These are phyloP conservation scores for Endocarpon pusillum DNA, from an alignment of 495 filamentous ascomycete species.

Conservation along the genomic window DNA sequence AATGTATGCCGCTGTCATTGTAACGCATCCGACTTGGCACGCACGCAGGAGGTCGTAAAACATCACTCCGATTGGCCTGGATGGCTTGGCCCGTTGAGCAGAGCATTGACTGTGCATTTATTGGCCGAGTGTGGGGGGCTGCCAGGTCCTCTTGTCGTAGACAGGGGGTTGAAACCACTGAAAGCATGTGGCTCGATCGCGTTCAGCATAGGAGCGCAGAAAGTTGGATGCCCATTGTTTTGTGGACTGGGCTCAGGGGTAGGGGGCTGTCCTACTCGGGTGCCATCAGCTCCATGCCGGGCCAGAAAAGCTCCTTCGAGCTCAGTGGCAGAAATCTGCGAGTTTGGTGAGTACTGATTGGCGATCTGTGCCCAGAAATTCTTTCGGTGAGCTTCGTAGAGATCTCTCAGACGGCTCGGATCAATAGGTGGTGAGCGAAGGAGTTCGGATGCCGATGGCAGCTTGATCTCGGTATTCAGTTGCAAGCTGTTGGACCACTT, in stretches of 20 bases:
- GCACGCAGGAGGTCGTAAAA: no score
- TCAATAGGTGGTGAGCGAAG: conserved; percentile 30
- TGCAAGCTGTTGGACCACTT: conserved; percentile 7
- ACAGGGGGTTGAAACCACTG: background rate
- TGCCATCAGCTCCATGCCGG: background rate
- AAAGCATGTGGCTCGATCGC: background rate
- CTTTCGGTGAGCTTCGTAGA: conserved; percentile 51
- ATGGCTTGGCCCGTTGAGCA: conserved; percentile 1
- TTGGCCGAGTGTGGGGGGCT: background rate
- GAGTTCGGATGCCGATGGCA: conserved; percentile 25
- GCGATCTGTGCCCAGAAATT: conserved; percentile 61
- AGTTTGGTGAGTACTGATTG: conserved; percentile 40
- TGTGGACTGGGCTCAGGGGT: conserved; percentile 6
- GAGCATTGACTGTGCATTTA: background rate
- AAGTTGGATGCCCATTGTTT: background rate
- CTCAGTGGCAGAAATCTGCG: conserved; percentile 39
- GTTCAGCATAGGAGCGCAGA: background rate
- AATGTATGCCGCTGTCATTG: no score
- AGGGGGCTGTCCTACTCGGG: conserved; percentile 3
- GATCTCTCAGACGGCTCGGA: conserved; percentile 44
- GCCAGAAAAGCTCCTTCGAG: conserved; percentile 43
- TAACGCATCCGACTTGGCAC: no score
- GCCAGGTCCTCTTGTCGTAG: background rate
- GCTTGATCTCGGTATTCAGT: conserved; percentile 12
- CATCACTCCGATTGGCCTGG: no score